Evolutionary conservation across 2,329 filamentous ascomycete species (phyloP).

Genomic region (Calonectria pseudoreteaudii): DNA sequence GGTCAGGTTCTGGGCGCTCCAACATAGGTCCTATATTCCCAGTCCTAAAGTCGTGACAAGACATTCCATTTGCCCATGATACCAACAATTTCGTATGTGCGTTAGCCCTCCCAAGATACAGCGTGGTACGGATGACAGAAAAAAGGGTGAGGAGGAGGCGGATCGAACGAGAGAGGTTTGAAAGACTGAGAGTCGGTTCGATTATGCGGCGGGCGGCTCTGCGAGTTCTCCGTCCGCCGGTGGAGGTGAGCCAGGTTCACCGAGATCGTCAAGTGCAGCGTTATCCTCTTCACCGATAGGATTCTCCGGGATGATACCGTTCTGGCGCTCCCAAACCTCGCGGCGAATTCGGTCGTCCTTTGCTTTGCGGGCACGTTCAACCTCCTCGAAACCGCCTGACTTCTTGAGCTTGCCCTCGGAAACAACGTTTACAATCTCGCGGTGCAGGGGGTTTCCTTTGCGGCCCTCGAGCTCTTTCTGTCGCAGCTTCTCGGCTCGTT

Average conservation of each 20-base stretch:
- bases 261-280: slow-evolving; percentile 35
- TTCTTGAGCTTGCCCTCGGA: slow-evolving; percentile 94
- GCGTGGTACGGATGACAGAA: background rate
- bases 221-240: slow-evolving; percentile 8
- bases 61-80: slow-evolving; percentile 24
- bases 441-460: slow-evolving; percentile 80
- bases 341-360: slow-evolving; percentile 89
- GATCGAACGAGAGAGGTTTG: background rate
- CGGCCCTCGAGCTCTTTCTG: slow-evolving; percentile 89
- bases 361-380: slow-evolving; percentile 83
- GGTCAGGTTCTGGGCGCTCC: background rate
- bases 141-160: background rate
- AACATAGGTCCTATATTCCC: slow-evolving; percentile 20
- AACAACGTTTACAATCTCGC: slow-evolving; percentile 87
- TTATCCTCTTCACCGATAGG: slow-evolving; percentile 53
- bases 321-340: slow-evolving; percentile 79
- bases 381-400: slow-evolving; percentile 93
- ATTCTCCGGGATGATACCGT: slow-evolving; percentile 64
- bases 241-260: slow-evolving; percentile 21
- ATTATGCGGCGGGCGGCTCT: slow-evolving; percentile 31
- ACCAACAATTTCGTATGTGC: slow-evolving; percentile 21
- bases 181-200: background rate
- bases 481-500: slow-evolving; percentile 92
- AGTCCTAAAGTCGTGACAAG: slow-evolving; percentile 20
- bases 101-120: slow-evolving; percentile 3